Percentiles rank a stretch among this genome's conserved stretches.
Evolutionary conservation across 2,329 filamentous ascomycete genomes (phyloP).

Genomic region (Talaromyces verruculosus): DNA sequence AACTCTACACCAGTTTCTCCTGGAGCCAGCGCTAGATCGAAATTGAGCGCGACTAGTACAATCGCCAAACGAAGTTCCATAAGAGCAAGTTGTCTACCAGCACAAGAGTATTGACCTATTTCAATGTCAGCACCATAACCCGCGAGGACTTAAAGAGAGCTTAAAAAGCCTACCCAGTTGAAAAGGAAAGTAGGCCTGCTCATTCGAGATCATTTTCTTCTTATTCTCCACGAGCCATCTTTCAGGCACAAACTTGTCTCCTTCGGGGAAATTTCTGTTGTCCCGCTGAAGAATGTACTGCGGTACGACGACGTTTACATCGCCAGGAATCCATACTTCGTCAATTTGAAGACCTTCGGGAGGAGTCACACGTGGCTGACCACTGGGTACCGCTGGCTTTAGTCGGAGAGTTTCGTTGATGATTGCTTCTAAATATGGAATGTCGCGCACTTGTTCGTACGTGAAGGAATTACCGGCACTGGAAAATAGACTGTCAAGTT

Average conservation of each 20-base stretch:
- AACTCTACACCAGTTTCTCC: slow-evolving; percentile 19
- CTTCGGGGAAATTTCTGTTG: slow-evolving; percentile 18
- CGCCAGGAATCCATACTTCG: slow-evolving; percentile 32
- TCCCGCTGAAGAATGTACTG: slow-evolving; percentile 27
- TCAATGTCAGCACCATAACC: background rate
- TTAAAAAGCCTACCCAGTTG: background rate
- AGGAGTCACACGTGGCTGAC: slow-evolving; percentile 41
- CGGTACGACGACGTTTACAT: slow-evolving; percentile 27
- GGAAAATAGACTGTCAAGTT: slow-evolving; percentile 34
- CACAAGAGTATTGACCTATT: slow-evolving; percentile 22
- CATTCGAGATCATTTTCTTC: slow-evolving; percentile 24
- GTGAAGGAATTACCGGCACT: slow-evolving; percentile 8
- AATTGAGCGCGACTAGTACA: slow-evolving; percentile 18
- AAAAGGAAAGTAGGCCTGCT: slow-evolving; percentile 28
- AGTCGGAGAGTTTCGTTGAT: slow-evolving; percentile 42
- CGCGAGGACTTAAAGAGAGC: no score
- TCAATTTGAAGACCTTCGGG: slow-evolving; percentile 33
- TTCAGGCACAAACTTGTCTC: slow-evolving; percentile 29
- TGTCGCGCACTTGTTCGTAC: slow-evolving; percentile 20
- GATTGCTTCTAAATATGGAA: slow-evolving; percentile 30
- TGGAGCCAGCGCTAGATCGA: slow-evolving; percentile 22
- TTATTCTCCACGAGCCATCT: slow-evolving; percentile 26
- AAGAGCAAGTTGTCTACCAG: slow-evolving; percentile 27
- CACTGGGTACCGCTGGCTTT: slow-evolving; percentile 40
- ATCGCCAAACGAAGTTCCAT: slow-evolving; percentile 30